Evolutionary conservation across 768 basidiomycete species (phyloP).

Genomic region (Boletus reticulatus): DNA sequence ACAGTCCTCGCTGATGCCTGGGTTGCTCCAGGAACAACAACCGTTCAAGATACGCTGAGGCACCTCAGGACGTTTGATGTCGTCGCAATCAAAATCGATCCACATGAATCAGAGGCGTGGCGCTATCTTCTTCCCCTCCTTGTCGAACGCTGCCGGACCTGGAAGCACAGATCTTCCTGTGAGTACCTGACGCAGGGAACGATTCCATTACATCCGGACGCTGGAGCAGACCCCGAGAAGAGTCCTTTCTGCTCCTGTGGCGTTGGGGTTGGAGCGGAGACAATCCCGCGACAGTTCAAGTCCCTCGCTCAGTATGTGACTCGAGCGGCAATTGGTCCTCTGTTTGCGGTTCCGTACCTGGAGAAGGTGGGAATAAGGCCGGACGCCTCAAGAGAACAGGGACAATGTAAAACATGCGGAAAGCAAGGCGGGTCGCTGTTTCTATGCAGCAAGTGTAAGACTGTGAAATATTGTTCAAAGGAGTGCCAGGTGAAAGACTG

Average conservation of each 20-base stretch:
- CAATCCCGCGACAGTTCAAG: slow-evolving; percentile 39
- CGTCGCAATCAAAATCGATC: slow-evolving; percentile 13
- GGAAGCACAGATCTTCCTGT: slow-evolving; percentile 47
- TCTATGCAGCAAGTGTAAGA: slow-evolving; percentile 39
- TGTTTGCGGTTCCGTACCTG: slow-evolving; percentile 52
- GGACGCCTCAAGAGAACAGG: not conserved
- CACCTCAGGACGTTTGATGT: slow-evolving; percentile 10
- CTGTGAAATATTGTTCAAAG: slow-evolving; percentile 40
- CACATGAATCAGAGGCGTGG: slow-evolving; percentile 39
- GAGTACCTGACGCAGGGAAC: slow-evolving; percentile 38
- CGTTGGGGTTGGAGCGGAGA: slow-evolving; percentile 43
- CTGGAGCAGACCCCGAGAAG: slow-evolving; percentile 31
- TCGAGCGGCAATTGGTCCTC: slow-evolving; percentile 49
- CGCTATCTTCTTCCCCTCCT: slow-evolving; percentile 48
- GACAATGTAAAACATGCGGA: slow-evolving; percentile 21
- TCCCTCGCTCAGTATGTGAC: slow-evolving; percentile 43
- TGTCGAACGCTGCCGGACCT: slow-evolving; percentile 52
- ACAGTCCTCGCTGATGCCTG: slow-evolving; percentile 52
- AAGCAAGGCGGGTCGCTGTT: slow-evolving; percentile 24
- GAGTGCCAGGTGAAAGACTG: slow-evolving; percentile 48
- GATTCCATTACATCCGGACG: slow-evolving; percentile 38
- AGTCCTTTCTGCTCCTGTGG: slow-evolving; percentile 55
- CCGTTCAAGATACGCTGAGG: not conserved
- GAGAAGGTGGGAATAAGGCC: slow-evolving; percentile 33
- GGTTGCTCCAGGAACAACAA: slow-evolving; percentile 37